These are phyloP conservation scores for Trypanosoma conorhini DNA, from an alignment of 208 protist genomes.

Conservation along the genomic window DNA sequence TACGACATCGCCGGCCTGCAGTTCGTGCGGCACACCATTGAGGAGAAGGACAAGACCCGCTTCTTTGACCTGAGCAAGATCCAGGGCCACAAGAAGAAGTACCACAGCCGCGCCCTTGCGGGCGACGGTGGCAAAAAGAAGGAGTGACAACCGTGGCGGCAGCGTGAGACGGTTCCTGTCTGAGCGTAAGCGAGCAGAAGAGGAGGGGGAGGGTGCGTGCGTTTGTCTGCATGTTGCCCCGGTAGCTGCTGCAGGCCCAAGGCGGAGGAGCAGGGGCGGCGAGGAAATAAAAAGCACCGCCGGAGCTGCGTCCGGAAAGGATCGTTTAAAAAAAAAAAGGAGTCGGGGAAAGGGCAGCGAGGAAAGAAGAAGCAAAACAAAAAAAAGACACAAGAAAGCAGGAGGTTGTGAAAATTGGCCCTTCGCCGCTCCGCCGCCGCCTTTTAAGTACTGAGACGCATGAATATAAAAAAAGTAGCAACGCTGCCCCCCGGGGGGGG, in stretches of 20 bases:
- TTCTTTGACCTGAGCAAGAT: slow-evolving; percentile 86
- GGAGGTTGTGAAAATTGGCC: not conserved
- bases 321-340: slow-evolving; percentile 3
- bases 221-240: too few species aligned
- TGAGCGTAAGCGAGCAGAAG: not conserved
- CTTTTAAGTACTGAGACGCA: not conserved
- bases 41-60: slow-evolving; percentile 64
- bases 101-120: slow-evolving; percentile 63
- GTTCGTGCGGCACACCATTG: slow-evolving; percentile 58
- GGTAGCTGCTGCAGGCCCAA: too few species aligned
- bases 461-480: not conserved
- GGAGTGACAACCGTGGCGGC: slow-evolving; percentile 9
- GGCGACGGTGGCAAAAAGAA: slow-evolving; percentile 12
- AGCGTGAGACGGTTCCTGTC: not conserved
- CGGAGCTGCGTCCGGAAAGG: not conserved
- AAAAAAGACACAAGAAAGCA: too few species aligned
- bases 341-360: too few species aligned
- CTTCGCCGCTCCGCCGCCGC: not conserved
- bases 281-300: not conserved
- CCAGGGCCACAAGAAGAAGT: slow-evolving; percentile 84
- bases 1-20: slow-evolving; percentile 78
- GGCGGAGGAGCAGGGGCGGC: not conserved
- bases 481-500: not conserved
- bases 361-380: too few species aligned
- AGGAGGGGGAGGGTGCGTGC: not conserved